These are phyloP conservation scores for Bremia lactucae DNA, from an alignment of 352 stramenopile genomes.

Conservation along the genomic window DNA sequence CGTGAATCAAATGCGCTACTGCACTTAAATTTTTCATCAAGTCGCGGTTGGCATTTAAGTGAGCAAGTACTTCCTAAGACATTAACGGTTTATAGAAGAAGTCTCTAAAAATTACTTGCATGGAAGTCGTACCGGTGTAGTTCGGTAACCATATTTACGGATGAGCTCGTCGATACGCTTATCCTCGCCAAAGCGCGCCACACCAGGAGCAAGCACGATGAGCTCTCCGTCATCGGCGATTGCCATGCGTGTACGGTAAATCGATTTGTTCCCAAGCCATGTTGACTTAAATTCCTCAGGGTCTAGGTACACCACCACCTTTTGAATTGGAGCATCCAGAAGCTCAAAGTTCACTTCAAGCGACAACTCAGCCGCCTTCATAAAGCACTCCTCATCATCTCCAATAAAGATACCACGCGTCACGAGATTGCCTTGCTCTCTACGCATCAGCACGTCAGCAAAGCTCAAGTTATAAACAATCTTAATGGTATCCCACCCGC, in stretches of 20 bases:
- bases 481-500: constrained; percentile 19
- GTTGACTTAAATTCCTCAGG: constrained; percentile 95
- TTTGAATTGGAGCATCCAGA: constrained; percentile 84
- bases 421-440: constrained; percentile 47
- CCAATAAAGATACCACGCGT: constrained; percentile 92
- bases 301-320: constrained; percentile 95
- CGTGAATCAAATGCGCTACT: constrained; percentile 95
- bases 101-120: background rate
- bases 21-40: constrained; percentile 93
- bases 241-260: constrained; percentile 96
- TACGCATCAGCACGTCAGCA: constrained; percentile 11
- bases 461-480: background rate
- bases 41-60: constrained; percentile 87
- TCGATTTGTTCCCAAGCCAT: constrained; percentile 97
- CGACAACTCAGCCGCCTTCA: constrained; percentile 89
- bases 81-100: background rate
- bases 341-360: constrained; percentile 95
- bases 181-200: constrained; percentile 93
- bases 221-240: constrained; percentile 93
- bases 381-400: constrained; percentile 93
- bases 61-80: constrained; percentile 82
- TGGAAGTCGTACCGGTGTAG: constrained; percentile 72
- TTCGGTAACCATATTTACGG: constrained; percentile 93
- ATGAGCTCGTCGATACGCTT: constrained; percentile 91
- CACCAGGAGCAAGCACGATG: constrained; percentile 90